Percentiles rank a stretch among this genome's conserved stretches.
phyloP scores from a whole-genome alignment of 805 yeast species.

The Tetrapisispora arboricola region DNA sequence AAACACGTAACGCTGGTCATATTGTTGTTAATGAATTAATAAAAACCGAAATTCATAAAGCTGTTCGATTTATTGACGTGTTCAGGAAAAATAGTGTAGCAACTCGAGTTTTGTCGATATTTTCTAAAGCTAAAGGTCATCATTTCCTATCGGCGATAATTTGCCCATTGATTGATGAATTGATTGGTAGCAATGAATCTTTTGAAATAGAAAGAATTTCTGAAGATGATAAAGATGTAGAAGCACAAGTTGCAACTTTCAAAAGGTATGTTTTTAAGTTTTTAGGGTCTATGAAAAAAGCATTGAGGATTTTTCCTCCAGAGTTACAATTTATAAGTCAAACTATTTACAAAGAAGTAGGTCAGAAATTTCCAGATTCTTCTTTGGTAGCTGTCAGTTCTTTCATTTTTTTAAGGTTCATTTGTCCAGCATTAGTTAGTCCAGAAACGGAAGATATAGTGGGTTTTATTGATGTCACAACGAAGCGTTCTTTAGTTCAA shows the following conservation, averaged over 20 bases:
- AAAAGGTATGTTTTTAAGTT: conserved; percentile 45
- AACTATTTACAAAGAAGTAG: conserved; percentile 48
- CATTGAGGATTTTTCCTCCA: conserved; percentile 51
- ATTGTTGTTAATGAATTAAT: conserved; percentile 46
- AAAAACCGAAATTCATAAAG: conserved; percentile 49
- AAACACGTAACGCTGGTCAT: conserved; percentile 33
- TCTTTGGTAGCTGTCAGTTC: conserved; percentile 72
- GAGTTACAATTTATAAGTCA: conserved; percentile 66
- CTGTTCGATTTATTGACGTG: conserved; percentile 58
- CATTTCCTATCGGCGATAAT: conserved; percentile 46
- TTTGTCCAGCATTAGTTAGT: conserved; percentile 83
- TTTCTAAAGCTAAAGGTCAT: conserved; percentile 57
- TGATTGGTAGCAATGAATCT: conserved; percentile 39
- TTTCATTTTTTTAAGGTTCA: conserved; percentile 66
- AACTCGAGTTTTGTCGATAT: conserved; percentile 62
- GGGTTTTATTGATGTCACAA: conserved; percentile 31
- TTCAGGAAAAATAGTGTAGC: conserved; percentile 75
- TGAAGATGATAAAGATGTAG: conserved; percentile 31
- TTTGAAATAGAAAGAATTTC: conserved; percentile 56
- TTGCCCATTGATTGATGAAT: conserved; percentile 45
- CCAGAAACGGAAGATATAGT: conserved; percentile 50
- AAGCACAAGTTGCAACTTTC: conserved; percentile 36
- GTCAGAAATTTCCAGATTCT: conserved; percentile 54
- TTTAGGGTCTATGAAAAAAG: conserved; percentile 49
- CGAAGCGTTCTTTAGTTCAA: conserved; percentile 60